Evolutionary conservation across 306 rosid species (phyloP).

Genomic region (Sphenostylis stenocarpa): DNA sequence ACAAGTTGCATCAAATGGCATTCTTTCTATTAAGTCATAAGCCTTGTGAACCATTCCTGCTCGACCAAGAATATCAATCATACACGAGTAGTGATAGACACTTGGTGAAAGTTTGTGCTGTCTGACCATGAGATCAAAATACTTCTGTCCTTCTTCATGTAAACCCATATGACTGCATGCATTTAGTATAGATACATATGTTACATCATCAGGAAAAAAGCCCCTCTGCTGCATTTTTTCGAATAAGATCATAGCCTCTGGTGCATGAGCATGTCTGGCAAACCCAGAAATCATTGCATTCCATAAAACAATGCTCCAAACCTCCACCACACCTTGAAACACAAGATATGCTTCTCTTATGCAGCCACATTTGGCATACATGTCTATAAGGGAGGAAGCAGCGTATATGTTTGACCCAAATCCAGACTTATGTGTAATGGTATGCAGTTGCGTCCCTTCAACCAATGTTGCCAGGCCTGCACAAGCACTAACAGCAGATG

Average conservation of each 20-base stretch:
- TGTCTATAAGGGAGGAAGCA: slow-evolving; percentile 69
- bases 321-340: slow-evolving; percentile 51
- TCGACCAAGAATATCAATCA: slow-evolving; percentile 81
- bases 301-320: slow-evolving; percentile 67
- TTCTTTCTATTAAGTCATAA: slow-evolving; percentile 50
- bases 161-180: slow-evolving; percentile 86
- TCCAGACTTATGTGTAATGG: slow-evolving; percentile 64
- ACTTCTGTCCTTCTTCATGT: slow-evolving; percentile 63
- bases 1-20: slow-evolving; percentile 68
- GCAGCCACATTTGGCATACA: slow-evolving; percentile 91
- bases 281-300: slow-evolving; percentile 82
- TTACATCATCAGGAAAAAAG: slow-evolving; percentile 65
- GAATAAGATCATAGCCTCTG: slow-evolving; percentile 68
- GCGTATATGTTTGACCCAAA: slow-evolving; percentile 55
- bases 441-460: slow-evolving; percentile 79
- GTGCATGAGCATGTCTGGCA: slow-evolving; percentile 66
- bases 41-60: slow-evolving; percentile 68
- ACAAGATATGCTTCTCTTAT: slow-evolving; percentile 64
- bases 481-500: slow-evolving; percentile 78
- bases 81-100: slow-evolving; percentile 70
- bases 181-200: slow-evolving; percentile 61
- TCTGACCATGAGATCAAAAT: slow-evolving; percentile 61
- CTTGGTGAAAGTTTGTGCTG: slow-evolving; percentile 64
- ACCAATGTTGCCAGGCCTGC: slow-evolving; percentile 68
- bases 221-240: slow-evolving; percentile 90